These are phyloP conservation scores for Fonsecaea nubica DNA, from an alignment of 2,329 filamentous ascomycete species.

Conservation along the genomic window DNA sequence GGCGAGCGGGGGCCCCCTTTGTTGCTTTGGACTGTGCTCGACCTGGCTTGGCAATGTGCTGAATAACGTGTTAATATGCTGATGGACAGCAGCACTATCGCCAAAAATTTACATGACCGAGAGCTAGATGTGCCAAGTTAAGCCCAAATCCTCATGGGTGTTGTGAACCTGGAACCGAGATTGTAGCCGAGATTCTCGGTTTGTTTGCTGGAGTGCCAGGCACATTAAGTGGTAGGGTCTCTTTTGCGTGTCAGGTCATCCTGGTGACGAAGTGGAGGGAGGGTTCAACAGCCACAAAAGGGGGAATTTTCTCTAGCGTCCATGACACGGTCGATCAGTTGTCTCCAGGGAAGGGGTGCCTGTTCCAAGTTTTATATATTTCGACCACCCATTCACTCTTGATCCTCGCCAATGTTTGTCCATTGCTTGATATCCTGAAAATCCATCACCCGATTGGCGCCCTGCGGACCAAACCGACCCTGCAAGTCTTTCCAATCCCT, in stretches of 20 bases:
- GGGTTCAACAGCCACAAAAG: background rate
- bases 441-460: slow-evolving; percentile 57
- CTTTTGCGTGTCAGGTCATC: background rate
- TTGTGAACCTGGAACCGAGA: background rate
- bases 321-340: background rate
- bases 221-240: background rate
- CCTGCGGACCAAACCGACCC: slow-evolving; percentile 52
- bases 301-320: background rate
- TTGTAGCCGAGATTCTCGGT: slow-evolving; percentile 1
- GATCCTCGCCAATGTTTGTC: slow-evolving; percentile 44
- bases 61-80: background rate
- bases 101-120: background rate
- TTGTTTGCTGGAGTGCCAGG: background rate
- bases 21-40: background rate
- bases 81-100: background rate
- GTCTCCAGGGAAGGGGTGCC: background rate
- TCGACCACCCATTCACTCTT: background rate
- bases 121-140: background rate
- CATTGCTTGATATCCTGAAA: slow-evolving; percentile 52
- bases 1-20: background rate
- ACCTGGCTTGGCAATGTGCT: background rate
- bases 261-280: background rate
- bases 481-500: slow-evolving; percentile 59
- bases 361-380: background rate
- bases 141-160: background rate